phyloP scores from a whole-genome alignment of 2,329 filamentous ascomycete species.

The Cyphellophora attinorum region DNA sequence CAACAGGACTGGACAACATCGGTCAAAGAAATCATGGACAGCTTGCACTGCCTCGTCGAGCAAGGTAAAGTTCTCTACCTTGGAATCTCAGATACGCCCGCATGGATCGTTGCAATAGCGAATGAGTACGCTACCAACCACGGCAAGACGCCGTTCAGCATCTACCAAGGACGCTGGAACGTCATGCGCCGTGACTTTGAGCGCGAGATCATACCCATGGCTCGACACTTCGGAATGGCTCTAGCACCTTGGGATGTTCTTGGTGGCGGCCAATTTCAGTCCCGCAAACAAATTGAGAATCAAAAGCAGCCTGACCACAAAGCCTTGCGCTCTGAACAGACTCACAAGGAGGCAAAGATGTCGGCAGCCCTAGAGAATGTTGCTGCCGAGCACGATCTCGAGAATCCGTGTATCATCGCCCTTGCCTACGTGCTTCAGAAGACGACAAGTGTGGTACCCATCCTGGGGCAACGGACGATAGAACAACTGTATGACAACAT shows the following conservation, averaged over 20 bases:
- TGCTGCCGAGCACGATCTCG: constrained; percentile 44
- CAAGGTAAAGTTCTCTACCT: constrained; percentile 33
- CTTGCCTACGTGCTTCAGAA: constrained; percentile 67
- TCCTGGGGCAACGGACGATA: constrained; percentile 60
- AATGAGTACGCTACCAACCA: constrained; percentile 30
- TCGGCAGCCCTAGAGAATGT: constrained; percentile 52
- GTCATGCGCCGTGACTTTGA: constrained; percentile 29
- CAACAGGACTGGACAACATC: constrained; percentile 36
- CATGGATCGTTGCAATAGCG: constrained; percentile 30
- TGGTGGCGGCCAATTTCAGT: constrained; percentile 43
- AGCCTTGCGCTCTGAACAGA: constrained; percentile 23
- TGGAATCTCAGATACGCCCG: constrained; percentile 30
- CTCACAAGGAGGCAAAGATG: constrained; percentile 42
- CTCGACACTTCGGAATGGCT: constrained; percentile 32
- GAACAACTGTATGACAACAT: constrained; percentile 63
- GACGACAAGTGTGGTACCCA: constrained; percentile 62
- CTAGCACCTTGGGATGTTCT: constrained; percentile 52
- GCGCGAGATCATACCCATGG: constrained; percentile 33
- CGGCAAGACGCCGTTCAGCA: constrained; percentile 29
- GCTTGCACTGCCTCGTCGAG: constrained; percentile 28
- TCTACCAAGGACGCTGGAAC: constrained; percentile 31
- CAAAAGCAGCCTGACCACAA: constrained; percentile 29
- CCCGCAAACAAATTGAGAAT: constrained; percentile 36
- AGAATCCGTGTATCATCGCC: constrained; percentile 52
- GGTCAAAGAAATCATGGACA: constrained; percentile 29